Evolutionary conservation across 2,329 filamentous ascomycete genomes (phyloP).

Genomic region (Cadophora malorum): DNA sequence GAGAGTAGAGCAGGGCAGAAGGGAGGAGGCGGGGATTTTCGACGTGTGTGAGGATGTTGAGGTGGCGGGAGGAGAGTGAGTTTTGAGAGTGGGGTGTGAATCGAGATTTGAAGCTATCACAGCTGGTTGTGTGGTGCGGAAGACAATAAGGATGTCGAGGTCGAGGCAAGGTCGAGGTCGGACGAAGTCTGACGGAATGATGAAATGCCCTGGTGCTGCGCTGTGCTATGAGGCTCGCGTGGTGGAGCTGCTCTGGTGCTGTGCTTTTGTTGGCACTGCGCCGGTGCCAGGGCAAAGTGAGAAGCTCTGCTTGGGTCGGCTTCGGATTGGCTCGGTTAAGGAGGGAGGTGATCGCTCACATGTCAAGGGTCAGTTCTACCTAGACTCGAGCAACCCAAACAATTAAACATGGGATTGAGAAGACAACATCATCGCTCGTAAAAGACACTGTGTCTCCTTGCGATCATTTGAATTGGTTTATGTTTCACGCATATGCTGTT

Average conservation of each 20-base stretch:
- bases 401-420: not conserved
- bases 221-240: conserved; percentile 23
- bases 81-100: conserved; percentile 5
- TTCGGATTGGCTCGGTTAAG: conserved; percentile 33
- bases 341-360: conserved; percentile 22
- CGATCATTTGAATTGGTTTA: conserved; percentile 9
- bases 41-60: conserved; percentile 4
- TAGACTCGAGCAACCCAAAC: not conserved
- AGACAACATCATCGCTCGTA: not conserved
- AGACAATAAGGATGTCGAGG: not conserved
- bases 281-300: not conserved
- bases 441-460: conserved; percentile 22
- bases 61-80: conserved; percentile 4
- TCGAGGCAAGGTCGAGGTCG: conserved; percentile 24
- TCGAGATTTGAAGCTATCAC: conserved; percentile 23
- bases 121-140: conserved; percentile 28
- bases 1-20: conserved; percentile 7
- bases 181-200: conserved; percentile 31
- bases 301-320: conserved; percentile 2
- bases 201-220: conserved; percentile 29
- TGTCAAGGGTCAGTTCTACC: conserved; percentile 18
- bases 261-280: conserved; percentile 26
- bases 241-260: conserved; percentile 27
- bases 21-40: conserved; percentile 14
- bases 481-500: not conserved